Conservation (phyloP, 1,139 yeast species). For the Kluyveromyces sp. region DNA sequence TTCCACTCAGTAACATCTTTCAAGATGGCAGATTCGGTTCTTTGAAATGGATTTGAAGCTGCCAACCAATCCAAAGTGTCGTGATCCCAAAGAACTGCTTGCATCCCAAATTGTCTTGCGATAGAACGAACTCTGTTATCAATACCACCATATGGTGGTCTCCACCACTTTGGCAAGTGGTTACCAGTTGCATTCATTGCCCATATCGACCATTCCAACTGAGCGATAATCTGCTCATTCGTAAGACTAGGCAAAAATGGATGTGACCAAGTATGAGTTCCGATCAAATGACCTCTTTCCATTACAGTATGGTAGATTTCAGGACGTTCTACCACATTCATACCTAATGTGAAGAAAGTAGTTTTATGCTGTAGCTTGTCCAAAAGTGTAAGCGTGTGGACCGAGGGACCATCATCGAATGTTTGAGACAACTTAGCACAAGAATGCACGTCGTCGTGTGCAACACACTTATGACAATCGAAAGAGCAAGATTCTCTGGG, state of each 20-base stretch:
- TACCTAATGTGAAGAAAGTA: slow-evolving; percentile 81
- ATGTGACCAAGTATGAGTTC: slow-evolving; percentile 92
- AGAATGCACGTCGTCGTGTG: slow-evolving; percentile 68
- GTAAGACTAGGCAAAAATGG: slow-evolving; percentile 67
- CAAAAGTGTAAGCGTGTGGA: slow-evolving; percentile 54
- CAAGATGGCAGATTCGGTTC: slow-evolving; percentile 45
- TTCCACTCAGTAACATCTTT: slow-evolving; percentile 51
- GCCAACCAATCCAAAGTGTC: slow-evolving; percentile 91
- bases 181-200: slow-evolving; percentile 93
- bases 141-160: slow-evolving; percentile 95
- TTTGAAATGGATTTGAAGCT: slow-evolving; percentile 31
- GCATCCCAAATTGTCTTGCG: slow-evolving; percentile 78
- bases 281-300: slow-evolving; percentile 66
- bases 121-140: slow-evolving; percentile 80
- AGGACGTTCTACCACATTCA: slow-evolving; percentile 70
- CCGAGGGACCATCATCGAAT: slow-evolving; percentile 92
- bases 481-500: slow-evolving; percentile 60
- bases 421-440: slow-evolving; percentile 76
- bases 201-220: slow-evolving; percentile 93
- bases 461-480: slow-evolving; percentile 76
- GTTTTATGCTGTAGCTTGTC: slow-evolving; percentile 45
- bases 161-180: slow-evolving; percentile 85
- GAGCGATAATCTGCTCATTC: slow-evolving; percentile 80
- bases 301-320: slow-evolving; percentile 56
- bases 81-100: slow-evolving; percentile 82